Base-by-base conservation (phyloP, 495 filamentous ascomycete genomes). In the Penicillium cataractarum region DNA sequence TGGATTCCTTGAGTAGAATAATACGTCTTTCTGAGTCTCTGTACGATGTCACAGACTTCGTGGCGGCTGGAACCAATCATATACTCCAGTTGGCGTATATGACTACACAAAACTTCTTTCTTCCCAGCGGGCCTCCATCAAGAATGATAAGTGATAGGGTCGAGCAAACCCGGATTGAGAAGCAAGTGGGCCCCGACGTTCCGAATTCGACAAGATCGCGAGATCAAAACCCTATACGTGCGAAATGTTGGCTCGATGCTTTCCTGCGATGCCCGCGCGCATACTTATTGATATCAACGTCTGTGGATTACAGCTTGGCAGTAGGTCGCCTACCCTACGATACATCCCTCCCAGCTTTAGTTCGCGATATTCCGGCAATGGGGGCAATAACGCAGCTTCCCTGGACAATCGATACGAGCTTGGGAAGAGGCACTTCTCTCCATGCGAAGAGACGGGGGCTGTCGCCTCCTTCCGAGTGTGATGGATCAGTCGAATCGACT, bases 21-120 rank as follows among this genome's bases (percentile, higher is more conserved):
- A 66, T 77, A n/a, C 69, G 69, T 12, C 74, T 69, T 29, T 71
- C 71, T 2, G 65, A 70, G 24, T 48, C 62, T 0, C 60, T 74
- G 6, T 77, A 75, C 51, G 73, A 77, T 40, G 73, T 77, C 3
- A 75, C 73, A 0, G 74, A 77, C 35, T 66, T 69, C 17, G 74
- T 77, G 10, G 71, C 66, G 0, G 62, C 64, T 2, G 68, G 70
- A 3, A 73, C 71, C 2, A 77, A 77, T 50, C 68, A 74, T 13
- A 68, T 77, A 19, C 53, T 77, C 3, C 69, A 74, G 6, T 63
- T 77, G 4, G 74, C 74, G 0, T 77, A 77, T 44, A 48, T 60
- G 9, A 73, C 68, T 7, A 70, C 73, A 0, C 70, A 74, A 37
- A 64, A 73, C 21, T 58, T 74, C 5, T 74, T 75, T 48, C 70